Evolutionary conservation across 768 basidiomycete genomes (phyloP).

Genomic region (Agrocybe chaxingu): DNA sequence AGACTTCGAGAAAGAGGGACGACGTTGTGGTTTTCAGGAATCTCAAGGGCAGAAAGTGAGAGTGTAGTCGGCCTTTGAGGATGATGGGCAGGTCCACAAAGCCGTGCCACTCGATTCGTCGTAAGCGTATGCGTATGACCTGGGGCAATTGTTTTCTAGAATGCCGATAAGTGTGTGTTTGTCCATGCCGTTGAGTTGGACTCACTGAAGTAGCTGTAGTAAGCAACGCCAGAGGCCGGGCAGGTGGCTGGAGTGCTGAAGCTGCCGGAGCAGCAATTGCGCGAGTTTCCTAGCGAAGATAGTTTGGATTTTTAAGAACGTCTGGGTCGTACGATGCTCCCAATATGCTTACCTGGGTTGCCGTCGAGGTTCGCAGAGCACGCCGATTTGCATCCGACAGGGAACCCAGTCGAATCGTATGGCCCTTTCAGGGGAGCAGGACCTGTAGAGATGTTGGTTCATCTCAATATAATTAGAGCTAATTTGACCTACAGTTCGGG

Average conservation of each 20-base stretch:
- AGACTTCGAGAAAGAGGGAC: no score
- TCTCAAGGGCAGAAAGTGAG: slow-evolving; percentile 45
- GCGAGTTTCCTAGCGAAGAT: slow-evolving; percentile 42
- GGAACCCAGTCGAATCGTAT: slow-evolving; percentile 45
- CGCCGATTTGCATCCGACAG: slow-evolving; percentile 60
- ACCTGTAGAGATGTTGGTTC: no score
- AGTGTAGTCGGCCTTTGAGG: slow-evolving; percentile 40
- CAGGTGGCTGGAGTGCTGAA: slow-evolving; percentile 53
- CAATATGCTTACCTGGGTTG: slow-evolving; percentile 29
- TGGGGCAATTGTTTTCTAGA: slow-evolving; percentile 38
- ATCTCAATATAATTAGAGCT: no score
- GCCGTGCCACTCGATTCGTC: slow-evolving; percentile 53
- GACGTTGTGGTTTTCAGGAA: neutral
- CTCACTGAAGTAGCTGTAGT: slow-evolving; percentile 36
- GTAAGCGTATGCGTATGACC: slow-evolving; percentile 52
- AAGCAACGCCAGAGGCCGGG: slow-evolving; percentile 43
- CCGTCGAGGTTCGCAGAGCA: slow-evolving; percentile 45
- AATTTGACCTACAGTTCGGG: slow-evolving; percentile 44
- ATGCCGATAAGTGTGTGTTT: neutral
- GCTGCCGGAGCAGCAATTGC: slow-evolving; percentile 63
- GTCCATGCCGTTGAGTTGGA: neutral
- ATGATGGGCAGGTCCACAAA: slow-evolving; percentile 47
- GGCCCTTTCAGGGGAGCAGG: slow-evolving; percentile 52
- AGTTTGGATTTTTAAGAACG: neutral
- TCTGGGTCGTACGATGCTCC: neutral